Conservation (phyloP, 345 rosid genomes). For the Erodium maritimum region DNA sequence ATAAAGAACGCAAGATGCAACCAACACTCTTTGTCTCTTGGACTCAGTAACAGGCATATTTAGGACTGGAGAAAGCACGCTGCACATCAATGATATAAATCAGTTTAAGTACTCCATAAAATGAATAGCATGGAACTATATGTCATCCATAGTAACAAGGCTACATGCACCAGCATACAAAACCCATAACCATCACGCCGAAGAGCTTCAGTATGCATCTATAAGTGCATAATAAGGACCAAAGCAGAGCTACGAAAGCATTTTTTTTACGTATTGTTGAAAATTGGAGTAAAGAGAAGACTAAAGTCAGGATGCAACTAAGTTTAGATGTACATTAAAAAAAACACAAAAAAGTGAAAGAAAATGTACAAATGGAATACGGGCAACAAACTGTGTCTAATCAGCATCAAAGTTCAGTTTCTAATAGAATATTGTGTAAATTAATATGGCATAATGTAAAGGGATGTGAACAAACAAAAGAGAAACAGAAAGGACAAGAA, state of each 20-base stretch:
- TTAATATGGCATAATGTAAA: not conserved
- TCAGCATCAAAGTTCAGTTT: not conserved
- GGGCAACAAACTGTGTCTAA: no score
- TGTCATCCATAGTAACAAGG: not conserved
- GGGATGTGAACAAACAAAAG: not conserved
- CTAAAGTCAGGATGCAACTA: not conserved
- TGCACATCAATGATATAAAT: conserved; percentile 24
- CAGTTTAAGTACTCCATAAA: conserved; percentile 11
- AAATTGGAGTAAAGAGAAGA: not conserved
- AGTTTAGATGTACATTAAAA: no score
- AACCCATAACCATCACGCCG: not conserved
- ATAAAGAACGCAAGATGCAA: conserved; percentile 89
- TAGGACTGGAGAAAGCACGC: conserved; percentile 92
- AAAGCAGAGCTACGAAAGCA: not conserved
- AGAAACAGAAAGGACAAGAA: not conserved
- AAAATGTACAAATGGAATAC: no score
- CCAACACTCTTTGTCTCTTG: conserved; percentile 94
- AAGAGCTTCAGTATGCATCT: not conserved
- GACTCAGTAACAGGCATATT: conserved; percentile 98
- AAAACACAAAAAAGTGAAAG: not conserved
- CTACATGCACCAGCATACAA: not conserved
- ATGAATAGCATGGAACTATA: conserved; percentile 1
- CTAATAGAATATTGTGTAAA: not conserved
- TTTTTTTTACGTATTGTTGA: not conserved
- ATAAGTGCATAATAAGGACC: not conserved